A percentile compares a stretch with the other conserved stretches of the same genome.
Evolutionary conservation across 2,329 filamentous ascomycete species (phyloP).

Genomic region (Esteya vermicola): DNA sequence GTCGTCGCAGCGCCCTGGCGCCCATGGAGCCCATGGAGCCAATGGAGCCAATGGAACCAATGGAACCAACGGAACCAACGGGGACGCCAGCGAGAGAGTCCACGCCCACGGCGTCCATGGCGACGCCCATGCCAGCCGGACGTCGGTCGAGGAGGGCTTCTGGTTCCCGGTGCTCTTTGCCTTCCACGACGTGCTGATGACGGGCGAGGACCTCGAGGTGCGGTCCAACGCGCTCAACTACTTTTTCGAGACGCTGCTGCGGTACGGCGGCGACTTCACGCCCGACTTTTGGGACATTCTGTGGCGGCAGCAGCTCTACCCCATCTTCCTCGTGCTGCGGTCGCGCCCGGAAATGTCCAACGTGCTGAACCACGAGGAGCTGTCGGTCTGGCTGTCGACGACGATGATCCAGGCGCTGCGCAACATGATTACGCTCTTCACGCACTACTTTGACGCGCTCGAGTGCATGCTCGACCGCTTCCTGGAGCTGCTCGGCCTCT

Average conservation of each 20-base stretch:
- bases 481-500: constrained; percentile 81
- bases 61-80: constrained; percentile 8
- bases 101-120: too few species aligned
- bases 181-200: constrained; percentile 98
- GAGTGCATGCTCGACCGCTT: constrained; percentile 99
- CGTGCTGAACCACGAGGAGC: constrained; percentile 85
- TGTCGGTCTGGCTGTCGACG: constrained; percentile 96
- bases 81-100: too few species aligned
- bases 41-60: not conserved
- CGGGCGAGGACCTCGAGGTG: constrained; percentile 93
- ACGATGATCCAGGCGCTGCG: constrained; percentile 98
- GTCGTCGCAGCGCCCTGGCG: constrained; percentile 29
- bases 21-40: not conserved
- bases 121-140: too few species aligned
- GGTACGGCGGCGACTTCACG: constrained; percentile 83
- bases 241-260: constrained; percentile 85
- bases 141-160: constrained; percentile 90
- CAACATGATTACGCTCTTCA: constrained; percentile 98
- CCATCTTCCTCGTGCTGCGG: constrained; percentile 95
- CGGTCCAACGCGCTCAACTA: constrained; percentile 84
- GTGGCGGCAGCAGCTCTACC: constrained; percentile 91
- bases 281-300: constrained; percentile 96
- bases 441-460: constrained; percentile 90
- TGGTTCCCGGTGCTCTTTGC: constrained; percentile 98
- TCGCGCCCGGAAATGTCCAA: constrained; percentile 95